These are phyloP conservation scores for Rhytidhysteron rufulum DNA, from an alignment of 2,329 filamentous ascomycete species.

Conservation along the genomic window DNA sequence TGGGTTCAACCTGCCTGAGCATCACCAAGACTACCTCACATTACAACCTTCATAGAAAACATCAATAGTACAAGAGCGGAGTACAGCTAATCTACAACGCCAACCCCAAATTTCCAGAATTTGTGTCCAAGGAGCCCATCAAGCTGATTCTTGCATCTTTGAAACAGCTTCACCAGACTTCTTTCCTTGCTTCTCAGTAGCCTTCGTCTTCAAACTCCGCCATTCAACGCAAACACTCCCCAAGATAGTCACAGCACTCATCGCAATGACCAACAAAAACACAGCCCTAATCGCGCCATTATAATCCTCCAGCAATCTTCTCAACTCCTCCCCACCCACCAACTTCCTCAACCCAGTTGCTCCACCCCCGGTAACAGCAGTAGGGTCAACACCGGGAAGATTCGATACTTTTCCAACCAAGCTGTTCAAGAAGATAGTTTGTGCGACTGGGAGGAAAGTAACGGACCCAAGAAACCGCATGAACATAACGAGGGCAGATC, in stretches of 20 bases:
- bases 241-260: neutral
- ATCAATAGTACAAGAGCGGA: neutral
- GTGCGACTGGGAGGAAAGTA: slow-evolving; percentile 55
- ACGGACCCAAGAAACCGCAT: slow-evolving; percentile 61
- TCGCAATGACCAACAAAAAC: slow-evolving; percentile 2
- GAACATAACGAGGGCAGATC: slow-evolving; percentile 44
- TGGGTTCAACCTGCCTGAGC: too few relatives aligned
- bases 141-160: neutral
- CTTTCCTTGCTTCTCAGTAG: neutral
- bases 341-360: slow-evolving; percentile 4
- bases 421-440: slow-evolving; percentile 3
- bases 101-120: neutral
- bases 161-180: slow-evolving; percentile 1
- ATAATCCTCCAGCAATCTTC: slow-evolving; percentile 2
- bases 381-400: neutral
- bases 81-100: neutral
- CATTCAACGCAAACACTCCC: slow-evolving; percentile 1
- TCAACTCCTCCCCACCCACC: slow-evolving; percentile 2
- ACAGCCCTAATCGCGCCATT: neutral
- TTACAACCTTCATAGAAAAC: slow-evolving; percentile 30
- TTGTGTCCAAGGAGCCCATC: neutral
- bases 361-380: slow-evolving; percentile 2
- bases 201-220: slow-evolving; percentile 1
- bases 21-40: neutral
- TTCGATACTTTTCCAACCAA: neutral